Conservation (phyloP, 768 basidiomycete species). For the Pleurotus salmoneostramineus region DNA sequence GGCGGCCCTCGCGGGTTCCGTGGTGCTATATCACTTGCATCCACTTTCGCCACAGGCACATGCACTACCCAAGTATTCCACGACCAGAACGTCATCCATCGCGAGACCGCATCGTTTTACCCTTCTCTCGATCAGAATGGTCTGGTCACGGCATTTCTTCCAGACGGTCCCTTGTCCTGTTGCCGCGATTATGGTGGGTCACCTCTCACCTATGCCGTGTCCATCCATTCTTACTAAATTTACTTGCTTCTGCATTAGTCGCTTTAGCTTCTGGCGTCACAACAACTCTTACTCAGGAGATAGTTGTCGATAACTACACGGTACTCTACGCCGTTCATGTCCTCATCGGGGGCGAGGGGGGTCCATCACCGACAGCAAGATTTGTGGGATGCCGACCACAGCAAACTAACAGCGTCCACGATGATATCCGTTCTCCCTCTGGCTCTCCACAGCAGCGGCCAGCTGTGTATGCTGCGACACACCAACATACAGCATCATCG, state of each 20-base stretch:
- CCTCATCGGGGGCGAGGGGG: constrained; percentile 52
- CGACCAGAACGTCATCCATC: constrained; percentile 44
- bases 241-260: constrained; percentile 13
- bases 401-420: constrained; percentile 3
- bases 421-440: neutral
- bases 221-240: neutral
- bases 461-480: neutral
- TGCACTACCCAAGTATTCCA: constrained; percentile 61
- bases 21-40: constrained; percentile 50
- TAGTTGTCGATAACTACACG: constrained; percentile 60
- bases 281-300: constrained; percentile 65
- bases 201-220: neutral
- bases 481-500: neutral
- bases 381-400: constrained; percentile 48
- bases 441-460: neutral
- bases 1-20: constrained; percentile 61
- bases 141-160: constrained; percentile 51
- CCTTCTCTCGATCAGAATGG: constrained; percentile 41
- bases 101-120: constrained; percentile 51
- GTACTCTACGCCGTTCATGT: constrained; percentile 66
- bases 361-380: constrained; percentile 54
- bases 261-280: constrained; percentile 39
- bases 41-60: constrained; percentile 53
- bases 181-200: constrained; percentile 44
- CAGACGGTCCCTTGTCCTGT: constrained; percentile 61